Base-by-base conservation (phyloP, 2,329 filamentous ascomycete species). In the Xylaria multiplex region DNA sequence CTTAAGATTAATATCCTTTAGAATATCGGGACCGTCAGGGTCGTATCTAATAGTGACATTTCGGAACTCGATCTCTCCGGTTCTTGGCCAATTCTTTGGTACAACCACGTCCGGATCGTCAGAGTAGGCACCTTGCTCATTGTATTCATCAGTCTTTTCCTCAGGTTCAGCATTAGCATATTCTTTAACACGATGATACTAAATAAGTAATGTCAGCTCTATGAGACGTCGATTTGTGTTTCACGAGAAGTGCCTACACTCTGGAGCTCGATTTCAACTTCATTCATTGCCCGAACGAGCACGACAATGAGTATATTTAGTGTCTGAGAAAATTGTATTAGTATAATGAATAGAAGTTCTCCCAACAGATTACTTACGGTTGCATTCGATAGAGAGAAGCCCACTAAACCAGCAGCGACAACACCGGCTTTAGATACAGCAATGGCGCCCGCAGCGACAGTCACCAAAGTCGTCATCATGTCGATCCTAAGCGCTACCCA, bases 401-500 rank as follows among this genome's bases (percentile, higher is more conserved):
- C 85, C 2, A 87, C 84, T 50, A 86, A 73, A 2, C 85, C 85
- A 32, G 85, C 83, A 11, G 82, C 79, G 2, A 86, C 80, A 0
- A 79, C 69, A 11, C 81, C 81, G 13, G 81, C 79, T 68, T 84
- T 80, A 14, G 79, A 81, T 6, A 86, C 79, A 6, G 85, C 85
- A 56, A 87, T 85, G 52, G 81, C 79, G 8, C 85, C 85, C 0
- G 85, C 85, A 9, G 79, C 78, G 1, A 85, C 78, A 13, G 82
- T 81, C 11, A 87, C 83, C 1, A 85, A 74, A 0, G 85, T 84
- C 1, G 85, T 86, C 59, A 85, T 81, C 69, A 86, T 80, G 66
- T 87, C 85, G 4, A 86, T 79, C 5, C 86, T 82, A 45, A 87
- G 79, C 1, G 82, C 80, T 2, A 88, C 83, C 86, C 86, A 88